Evolutionary conservation across 331 rosid species (phyloP), one percentile per base, ranked within the genome.

Genomic region (Phaseolus coccineus): DNA sequence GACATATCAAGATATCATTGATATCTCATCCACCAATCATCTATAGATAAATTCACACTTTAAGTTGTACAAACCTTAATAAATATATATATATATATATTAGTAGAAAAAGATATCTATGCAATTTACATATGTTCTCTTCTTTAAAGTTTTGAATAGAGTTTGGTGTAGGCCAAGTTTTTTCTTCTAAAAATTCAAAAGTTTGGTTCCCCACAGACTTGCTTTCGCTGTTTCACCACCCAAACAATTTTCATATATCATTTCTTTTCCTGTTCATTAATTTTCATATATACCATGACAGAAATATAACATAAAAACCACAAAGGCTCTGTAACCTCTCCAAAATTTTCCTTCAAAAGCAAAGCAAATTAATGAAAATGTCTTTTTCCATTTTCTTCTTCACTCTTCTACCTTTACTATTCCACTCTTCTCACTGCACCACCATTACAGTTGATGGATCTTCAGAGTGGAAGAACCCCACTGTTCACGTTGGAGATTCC

Each of bases 401-500:
- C 76, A 35, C 47, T 55, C 64, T 77, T 3, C 48, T 87, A 6
- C 48, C 81, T 31, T 64, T 73, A 39, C 80, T 85, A 52, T 76
- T 82, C 69, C 86, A 82, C 28, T 30, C 87, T 72, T 89, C 89
- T 72, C 82, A 79, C 31, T 88, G 93, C 77, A 64, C 87, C 28
- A 81, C 88, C 16, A 73, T 84, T 47, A 84, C 81, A 5, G 88
- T 93, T 8, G 90, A 93, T 83, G 94, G 93, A 50, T 83, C 88
- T 87, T 87, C 91, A 67, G 81, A 84, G 64, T 88, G 94, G 94
- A 91, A 89, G 56, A 71, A 85, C 10, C 93, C 96, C 31, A 71
- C 37, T 84, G 90, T 83, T 59, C 87, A 83, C 33, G 80, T 89
- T 0, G 93, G 94, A 79, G 97, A 93, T 51, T 85, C 96, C 64